phyloP scores from a whole-genome alignment of 129 eudicot genomes.

The Centaurea solstitialis region DNA sequence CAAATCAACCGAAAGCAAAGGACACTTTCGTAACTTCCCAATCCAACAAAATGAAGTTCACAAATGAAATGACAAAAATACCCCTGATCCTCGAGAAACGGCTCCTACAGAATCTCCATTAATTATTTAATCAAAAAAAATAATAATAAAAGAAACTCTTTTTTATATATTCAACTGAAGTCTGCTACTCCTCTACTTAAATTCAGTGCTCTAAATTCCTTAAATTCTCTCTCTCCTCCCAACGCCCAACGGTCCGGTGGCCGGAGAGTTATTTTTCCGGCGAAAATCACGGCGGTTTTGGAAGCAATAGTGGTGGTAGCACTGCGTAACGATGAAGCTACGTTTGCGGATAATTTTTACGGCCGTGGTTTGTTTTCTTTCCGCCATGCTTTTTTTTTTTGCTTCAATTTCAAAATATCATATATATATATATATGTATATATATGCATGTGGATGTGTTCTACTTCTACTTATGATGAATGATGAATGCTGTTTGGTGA shows the following conservation, averaged over 20 bases:
- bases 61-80: slow-evolving; percentile 5
- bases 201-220: slow-evolving; percentile 23
- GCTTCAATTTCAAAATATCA: neutral
- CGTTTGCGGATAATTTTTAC: neutral
- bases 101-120: neutral
- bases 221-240: slow-evolving; percentile 16
- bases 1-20: slow-evolving; percentile 51
- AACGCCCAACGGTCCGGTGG: slow-evolving; percentile 8
- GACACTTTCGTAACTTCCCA: slow-evolving; percentile 20
- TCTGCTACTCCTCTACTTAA: slow-evolving; percentile 9
- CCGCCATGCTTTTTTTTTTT: slow-evolving; percentile 31
- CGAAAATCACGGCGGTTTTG: neutral
- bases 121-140: neutral
- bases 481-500: neutral
- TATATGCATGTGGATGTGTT: slow-evolving; percentile 13
- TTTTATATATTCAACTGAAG: neutral
- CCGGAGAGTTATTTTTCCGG: slow-evolving; percentile 27
- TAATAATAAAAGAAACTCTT: neutral
- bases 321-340: slow-evolving; percentile 24
- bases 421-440: too few relatives aligned
- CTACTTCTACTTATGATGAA: neutral
- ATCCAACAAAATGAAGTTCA: neutral
- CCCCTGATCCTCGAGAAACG: neutral
- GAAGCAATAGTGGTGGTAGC: neutral
- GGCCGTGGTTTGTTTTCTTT: slow-evolving; percentile 27